A percentile compares a stretch with the other conserved stretches of the same genome.
phyloP scores from a whole-genome alignment of 2,329 filamentous ascomycete genomes.

The Diatrype stigma region DNA sequence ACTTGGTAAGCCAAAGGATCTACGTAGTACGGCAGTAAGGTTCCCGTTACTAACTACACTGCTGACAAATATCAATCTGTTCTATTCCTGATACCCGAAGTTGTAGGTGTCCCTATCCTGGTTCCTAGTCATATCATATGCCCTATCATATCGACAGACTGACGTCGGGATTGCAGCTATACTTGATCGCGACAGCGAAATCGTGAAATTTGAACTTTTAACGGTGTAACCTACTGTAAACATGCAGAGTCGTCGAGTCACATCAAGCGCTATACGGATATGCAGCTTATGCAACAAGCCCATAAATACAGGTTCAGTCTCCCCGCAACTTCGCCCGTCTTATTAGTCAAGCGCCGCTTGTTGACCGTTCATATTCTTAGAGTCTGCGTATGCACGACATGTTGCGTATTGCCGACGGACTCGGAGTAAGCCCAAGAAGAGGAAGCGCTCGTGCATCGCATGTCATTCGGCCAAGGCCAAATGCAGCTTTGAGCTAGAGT shows the following conservation, averaged over 20 bases:
- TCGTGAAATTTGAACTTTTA: too few relatives aligned
- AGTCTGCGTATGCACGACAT: conserved; percentile 21
- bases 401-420: conserved; percentile 20
- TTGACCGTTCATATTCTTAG: conserved; percentile 6
- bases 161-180: too few relatives aligned
- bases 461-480: conserved; percentile 21
- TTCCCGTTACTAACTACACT: too few relatives aligned
- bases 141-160: too few relatives aligned
- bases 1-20: too few relatives aligned
- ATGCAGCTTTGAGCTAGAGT: conserved; percentile 21
- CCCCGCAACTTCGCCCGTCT: not conserved
- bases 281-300: conserved; percentile 22
- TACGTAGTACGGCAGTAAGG: too few relatives aligned
- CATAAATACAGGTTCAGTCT: conserved; percentile 16
- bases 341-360: not conserved
- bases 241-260: not conserved
- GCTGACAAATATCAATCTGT: too few relatives aligned
- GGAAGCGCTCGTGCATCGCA: conserved; percentile 20
- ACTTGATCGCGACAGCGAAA: too few relatives aligned
- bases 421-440: conserved; percentile 14
- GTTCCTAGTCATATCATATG: too few relatives aligned
- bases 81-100: too few relatives aligned
- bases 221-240: too few relatives aligned
- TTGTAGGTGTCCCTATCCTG: too few relatives aligned
- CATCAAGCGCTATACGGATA: conserved; percentile 11